Evolutionary conservation across 371 early-diverging fungal species (phyloP).

Genomic region (Amoeboaphelidium occidentale): DNA sequence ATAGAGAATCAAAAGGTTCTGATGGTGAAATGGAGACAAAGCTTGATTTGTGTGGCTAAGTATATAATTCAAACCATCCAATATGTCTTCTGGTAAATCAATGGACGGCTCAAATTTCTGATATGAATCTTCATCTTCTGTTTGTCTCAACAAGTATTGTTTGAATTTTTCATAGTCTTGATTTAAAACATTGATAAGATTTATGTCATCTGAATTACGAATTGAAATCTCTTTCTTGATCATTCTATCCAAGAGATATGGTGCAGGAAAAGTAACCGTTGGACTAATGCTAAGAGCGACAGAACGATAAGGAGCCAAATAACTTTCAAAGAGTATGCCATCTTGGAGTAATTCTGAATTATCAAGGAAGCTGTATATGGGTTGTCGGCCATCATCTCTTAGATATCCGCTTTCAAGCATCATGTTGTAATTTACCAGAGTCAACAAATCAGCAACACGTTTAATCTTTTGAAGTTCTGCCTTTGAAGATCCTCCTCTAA

Average conservation of each 20-base stretch:
- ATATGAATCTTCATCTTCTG: neutral
- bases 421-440: conserved; percentile 52
- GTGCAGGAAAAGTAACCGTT: no score
- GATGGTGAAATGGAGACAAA: conserved; percentile 36
- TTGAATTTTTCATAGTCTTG: neutral
- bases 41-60: conserved; percentile 19
- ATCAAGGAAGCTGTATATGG: no score
- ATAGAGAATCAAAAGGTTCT: conserved; percentile 39
- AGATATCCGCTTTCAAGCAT: conserved; percentile 26
- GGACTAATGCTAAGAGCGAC: no score
- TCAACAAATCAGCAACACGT: conserved; percentile 42
- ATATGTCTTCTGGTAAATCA: neutral
- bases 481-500: conserved; percentile 41
- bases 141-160: neutral
- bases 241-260: neutral
- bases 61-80: conserved; percentile 17
- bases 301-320: no score
- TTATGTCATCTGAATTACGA: neutral
- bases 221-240: neutral
- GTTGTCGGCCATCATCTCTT: neutral
- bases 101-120: no score
- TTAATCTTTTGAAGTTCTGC: conserved; percentile 38
- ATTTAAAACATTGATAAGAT: no score
- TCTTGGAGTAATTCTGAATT: no score
- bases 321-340: no score